Conservation (phyloP, 1,284 basidiomycete species). For the Dichomitus squalens region DNA sequence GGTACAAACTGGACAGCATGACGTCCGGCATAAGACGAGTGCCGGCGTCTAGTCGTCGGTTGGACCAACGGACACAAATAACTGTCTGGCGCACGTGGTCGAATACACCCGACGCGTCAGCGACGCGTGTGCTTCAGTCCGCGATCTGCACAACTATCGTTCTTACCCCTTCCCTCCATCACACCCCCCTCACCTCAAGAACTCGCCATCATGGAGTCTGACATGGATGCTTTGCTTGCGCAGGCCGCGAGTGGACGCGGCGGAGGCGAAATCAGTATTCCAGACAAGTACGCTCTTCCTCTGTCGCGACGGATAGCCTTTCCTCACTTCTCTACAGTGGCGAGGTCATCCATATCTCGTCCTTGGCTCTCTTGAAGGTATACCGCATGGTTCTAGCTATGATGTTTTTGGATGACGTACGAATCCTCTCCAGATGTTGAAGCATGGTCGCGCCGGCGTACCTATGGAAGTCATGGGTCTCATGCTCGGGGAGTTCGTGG, state of each 20-base stretch:
- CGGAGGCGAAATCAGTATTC: slow-evolving; percentile 54
- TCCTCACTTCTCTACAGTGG: slow-evolving; percentile 55
- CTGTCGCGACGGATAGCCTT: background rate
- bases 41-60: background rate
- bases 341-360: slow-evolving; percentile 96
- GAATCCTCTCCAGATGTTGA: slow-evolving; percentile 80
- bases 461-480: slow-evolving; percentile 99
- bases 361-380: slow-evolving; percentile 91
- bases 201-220: slow-evolving; percentile 49
- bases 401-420: background rate
- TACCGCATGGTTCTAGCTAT: background rate
- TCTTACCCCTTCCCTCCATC: slow-evolving; percentile 6
- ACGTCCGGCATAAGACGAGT: background rate
- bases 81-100: slow-evolving; percentile 19
- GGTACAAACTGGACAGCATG: background rate
- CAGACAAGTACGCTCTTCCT: slow-evolving; percentile 65
- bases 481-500: slow-evolving; percentile 98
- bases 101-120: slow-evolving; percentile 37
- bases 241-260: slow-evolving; percentile 40
- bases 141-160: slow-evolving; percentile 11
- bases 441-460: slow-evolving; percentile 98
- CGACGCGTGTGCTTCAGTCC: slow-evolving; percentile 29
- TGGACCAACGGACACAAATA: slow-evolving; percentile 35
- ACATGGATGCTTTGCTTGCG: slow-evolving; percentile 58
- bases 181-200: background rate